Percentiles rank a stretch among this genome's conserved stretches.
Conservation (phyloP, 1,139 yeast species). For the Candida tetrigidarum region DNA sequence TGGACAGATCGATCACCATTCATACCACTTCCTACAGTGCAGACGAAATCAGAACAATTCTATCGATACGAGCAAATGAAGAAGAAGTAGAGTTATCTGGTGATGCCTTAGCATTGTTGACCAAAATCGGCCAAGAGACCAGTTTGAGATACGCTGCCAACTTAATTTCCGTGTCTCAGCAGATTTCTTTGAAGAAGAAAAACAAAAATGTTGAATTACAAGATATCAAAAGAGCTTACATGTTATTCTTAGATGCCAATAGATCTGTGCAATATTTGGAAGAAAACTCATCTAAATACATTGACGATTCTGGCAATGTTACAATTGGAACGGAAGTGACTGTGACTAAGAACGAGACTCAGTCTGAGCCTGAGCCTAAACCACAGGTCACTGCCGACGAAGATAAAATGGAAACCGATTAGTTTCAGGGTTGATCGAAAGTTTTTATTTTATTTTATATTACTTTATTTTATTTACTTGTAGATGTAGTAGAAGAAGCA, state of each 20-base stretch:
- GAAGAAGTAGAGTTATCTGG: slow-evolving; percentile 88
- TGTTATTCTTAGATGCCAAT: slow-evolving; percentile 84
- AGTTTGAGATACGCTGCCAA: slow-evolving; percentile 93
- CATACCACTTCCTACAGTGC: slow-evolving; percentile 78
- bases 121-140: slow-evolving; percentile 93
- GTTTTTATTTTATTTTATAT: neutral
- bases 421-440: too few species aligned
- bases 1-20: slow-evolving; percentile 92
- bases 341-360: too few species aligned
- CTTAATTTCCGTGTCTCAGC: slow-evolving; percentile 86
- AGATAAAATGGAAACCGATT: slow-evolving; percentile 58
- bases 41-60: slow-evolving; percentile 84
- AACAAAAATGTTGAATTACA: slow-evolving; percentile 69
- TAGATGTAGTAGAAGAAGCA: neutral
- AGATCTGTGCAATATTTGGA: slow-evolving; percentile 84
- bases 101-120: slow-evolving; percentile 87
- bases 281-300: slow-evolving; percentile 67
- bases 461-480: slow-evolving; percentile 1
- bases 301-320: slow-evolving; percentile 74
- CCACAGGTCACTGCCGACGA: slow-evolving; percentile 22
- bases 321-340: slow-evolving; percentile 40
- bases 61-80: slow-evolving; percentile 91
- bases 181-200: slow-evolving; percentile 83
- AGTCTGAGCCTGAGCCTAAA: too few species aligned
- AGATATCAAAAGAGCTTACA: slow-evolving; percentile 87